A percentile compares a stretch with the other conserved stretches of the same genome.
Conservation (phyloP, 345 rosid genomes). For the Rubroshorea leprosula region DNA sequence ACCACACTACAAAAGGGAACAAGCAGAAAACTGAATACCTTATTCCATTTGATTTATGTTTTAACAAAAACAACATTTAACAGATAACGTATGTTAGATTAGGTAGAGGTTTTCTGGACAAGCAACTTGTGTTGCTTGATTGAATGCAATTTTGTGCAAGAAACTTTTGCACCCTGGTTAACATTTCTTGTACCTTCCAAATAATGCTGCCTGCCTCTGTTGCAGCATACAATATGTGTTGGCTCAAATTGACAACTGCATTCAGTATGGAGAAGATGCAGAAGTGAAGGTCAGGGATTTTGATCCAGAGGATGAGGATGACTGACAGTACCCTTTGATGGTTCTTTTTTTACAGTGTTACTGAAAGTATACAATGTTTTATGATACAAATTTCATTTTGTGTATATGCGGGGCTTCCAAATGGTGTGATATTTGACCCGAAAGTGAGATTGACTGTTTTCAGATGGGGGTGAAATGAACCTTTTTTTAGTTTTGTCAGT, state of each 20-base stretch:
- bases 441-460: not conserved
- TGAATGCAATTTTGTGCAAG: too few species aligned
- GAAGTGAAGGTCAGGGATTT: slow-evolving; percentile 84
- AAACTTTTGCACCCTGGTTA: not conserved
- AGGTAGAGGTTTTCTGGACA: too few species aligned
- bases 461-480: too few species aligned
- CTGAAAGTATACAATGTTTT: not conserved
- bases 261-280: slow-evolving; percentile 90
- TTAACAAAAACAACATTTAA: too few species aligned
- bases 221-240: slow-evolving; percentile 67
- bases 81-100: too few species aligned
- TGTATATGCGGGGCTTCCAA: not conserved
- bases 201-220: too few species aligned
- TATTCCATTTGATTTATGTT: too few species aligned
- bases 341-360: not conserved
- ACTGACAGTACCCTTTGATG: not conserved
- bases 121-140: not conserved
- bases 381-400: not conserved
- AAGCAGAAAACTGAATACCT: too few species aligned
- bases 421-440: not conserved
- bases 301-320: slow-evolving; percentile 51
- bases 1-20: too few species aligned
- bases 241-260: slow-evolving; percentile 72
- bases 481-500: too few species aligned
- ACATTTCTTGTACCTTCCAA: not conserved